phyloP scores from a whole-genome alignment of 768 basidiomycete species.

The Leccinum incarnatum region DNA sequence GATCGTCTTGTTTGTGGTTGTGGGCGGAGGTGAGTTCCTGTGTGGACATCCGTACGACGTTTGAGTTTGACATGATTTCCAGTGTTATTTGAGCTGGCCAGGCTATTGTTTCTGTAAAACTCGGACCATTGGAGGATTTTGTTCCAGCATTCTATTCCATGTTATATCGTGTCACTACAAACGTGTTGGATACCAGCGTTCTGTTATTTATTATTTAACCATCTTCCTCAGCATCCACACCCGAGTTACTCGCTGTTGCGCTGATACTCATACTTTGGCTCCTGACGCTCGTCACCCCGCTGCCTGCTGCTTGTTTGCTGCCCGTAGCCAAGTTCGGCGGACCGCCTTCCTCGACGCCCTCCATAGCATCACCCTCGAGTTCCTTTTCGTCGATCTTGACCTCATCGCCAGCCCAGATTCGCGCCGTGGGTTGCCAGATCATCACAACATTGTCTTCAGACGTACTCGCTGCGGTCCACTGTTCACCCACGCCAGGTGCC shows the following conservation, averaged over 20 bases:
- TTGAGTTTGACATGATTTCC: slow-evolving; percentile 4
- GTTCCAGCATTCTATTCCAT: neutral
- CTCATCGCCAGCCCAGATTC: slow-evolving; percentile 89
- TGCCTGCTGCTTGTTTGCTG: slow-evolving; percentile 21
- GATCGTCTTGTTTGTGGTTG: slow-evolving; percentile 69
- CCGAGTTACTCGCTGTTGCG: slow-evolving; percentile 46
- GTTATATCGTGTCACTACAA: slow-evolving; percentile 2
- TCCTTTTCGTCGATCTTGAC: slow-evolving; percentile 83
- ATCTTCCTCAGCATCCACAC: slow-evolving; percentile 44
- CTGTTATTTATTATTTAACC: slow-evolving; percentile 16
- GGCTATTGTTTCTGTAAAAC: slow-evolving; percentile 61
- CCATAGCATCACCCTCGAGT: slow-evolving; percentile 77
- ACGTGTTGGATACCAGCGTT: slow-evolving; percentile 10
- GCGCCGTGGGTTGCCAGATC: slow-evolving; percentile 97
- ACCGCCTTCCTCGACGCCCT: slow-evolving; percentile 55
- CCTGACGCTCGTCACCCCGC: slow-evolving; percentile 42
- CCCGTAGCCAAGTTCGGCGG: slow-evolving; percentile 16
- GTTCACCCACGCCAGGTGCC: slow-evolving; percentile 80
- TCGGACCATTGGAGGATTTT: neutral
- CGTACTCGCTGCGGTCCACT: slow-evolving; percentile 83
- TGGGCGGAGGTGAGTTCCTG: slow-evolving; percentile 70
- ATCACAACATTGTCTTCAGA: slow-evolving; percentile 97
- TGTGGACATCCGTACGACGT: neutral
- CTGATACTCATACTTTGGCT: slow-evolving; percentile 65
- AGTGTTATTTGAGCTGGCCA: slow-evolving; percentile 75